Percentiles rank a stretch among this genome's conserved stretches.
Conservation (phyloP, 2,329 filamentous ascomycete species). For the Septoria linicola region DNA sequence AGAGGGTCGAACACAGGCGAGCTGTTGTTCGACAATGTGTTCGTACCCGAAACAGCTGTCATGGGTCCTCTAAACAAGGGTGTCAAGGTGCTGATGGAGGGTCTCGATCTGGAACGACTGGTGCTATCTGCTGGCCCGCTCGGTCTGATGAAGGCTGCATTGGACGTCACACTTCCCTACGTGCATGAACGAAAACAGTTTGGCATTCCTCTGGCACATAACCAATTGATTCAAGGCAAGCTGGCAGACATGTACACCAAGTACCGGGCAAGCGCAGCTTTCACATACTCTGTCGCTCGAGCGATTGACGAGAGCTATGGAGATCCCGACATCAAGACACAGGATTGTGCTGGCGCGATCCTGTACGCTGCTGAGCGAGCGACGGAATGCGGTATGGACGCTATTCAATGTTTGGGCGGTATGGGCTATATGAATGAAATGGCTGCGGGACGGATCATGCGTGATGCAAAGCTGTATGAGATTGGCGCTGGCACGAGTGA, state of each 20-base stretch:
- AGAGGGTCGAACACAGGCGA: slow-evolving; percentile 95
- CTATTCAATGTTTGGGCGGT: slow-evolving; percentile 87
- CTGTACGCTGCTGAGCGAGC: slow-evolving; percentile 89
- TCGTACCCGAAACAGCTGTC: slow-evolving; percentile 79
- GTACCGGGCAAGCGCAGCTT: slow-evolving; percentile 76
- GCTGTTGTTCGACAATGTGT: slow-evolving; percentile 84
- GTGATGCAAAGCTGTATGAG: slow-evolving; percentile 83
- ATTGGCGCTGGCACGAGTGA: slow-evolving; percentile 97
- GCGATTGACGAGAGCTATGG: slow-evolving; percentile 66
- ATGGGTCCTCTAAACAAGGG: slow-evolving; percentile 78
- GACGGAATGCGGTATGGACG: slow-evolving; percentile 81
- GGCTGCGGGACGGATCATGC: slow-evolving; percentile 77
- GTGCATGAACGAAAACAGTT: slow-evolving; percentile 89
- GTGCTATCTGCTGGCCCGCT: slow-evolving; percentile 88
- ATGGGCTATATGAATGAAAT: slow-evolving; percentile 98
- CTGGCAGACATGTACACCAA: slow-evolving; percentile 98
- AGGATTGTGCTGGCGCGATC: slow-evolving; percentile 93
- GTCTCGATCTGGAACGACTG: slow-evolving; percentile 87
- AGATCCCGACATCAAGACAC: slow-evolving; percentile 63
- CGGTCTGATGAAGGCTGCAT: slow-evolving; percentile 87
- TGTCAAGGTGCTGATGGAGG: slow-evolving; percentile 91
- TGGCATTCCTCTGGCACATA: slow-evolving; percentile 78
- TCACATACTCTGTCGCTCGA: slow-evolving; percentile 80
- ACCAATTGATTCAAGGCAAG: slow-evolving; percentile 90
- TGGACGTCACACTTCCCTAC: slow-evolving; percentile 85